A percentile compares a stretch with the other conserved stretches of the same genome.
Evolutionary conservation across 805 yeast genomes (phyloP).

Genomic region (Saccharomyces paradoxus): DNA sequence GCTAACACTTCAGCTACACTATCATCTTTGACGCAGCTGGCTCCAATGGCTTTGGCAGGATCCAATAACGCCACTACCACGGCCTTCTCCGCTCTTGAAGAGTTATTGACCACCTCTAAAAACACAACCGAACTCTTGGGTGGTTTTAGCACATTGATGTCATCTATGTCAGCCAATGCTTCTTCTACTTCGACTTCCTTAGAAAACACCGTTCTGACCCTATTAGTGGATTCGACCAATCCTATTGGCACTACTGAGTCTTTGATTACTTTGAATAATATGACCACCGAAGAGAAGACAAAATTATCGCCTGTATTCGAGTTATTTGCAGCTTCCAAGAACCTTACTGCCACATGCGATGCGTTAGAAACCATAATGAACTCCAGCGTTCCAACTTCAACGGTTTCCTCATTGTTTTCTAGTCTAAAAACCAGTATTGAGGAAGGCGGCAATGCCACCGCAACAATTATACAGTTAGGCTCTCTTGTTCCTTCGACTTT

Average conservation of each 20-base stretch:
- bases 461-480: conserved; percentile 9
- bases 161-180: conserved; percentile 5
- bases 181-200: conserved; percentile 6
- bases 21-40: conserved; percentile 17
- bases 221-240: conserved; percentile 20
- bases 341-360: conserved; percentile 17
- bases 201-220: conserved; percentile 13
- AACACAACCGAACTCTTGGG: conserved; percentile 14
- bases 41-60: conserved; percentile 23
- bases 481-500: conserved; percentile 10
- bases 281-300: conserved; percentile 16
- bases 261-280: conserved; percentile 17
- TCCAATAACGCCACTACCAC: conserved; percentile 8
- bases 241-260: conserved; percentile 21
- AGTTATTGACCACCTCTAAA: conserved; percentile 12
- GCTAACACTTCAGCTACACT: conserved; percentile 19
- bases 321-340: conserved; percentile 15
- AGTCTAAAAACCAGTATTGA: conserved; percentile 7
- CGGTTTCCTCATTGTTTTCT: conserved; percentile 14
- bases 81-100: conserved; percentile 11
- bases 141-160: conserved; percentile 14
- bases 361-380: conserved; percentile 17
- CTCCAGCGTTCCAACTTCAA: conserved; percentile 13
- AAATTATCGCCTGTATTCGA: conserved; percentile 23
- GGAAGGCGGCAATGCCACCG: conserved; percentile 5